Base-by-base conservation (phyloP, 192 early-diverging fungal genomes). In the Coemansia brasiliensis region DNA sequence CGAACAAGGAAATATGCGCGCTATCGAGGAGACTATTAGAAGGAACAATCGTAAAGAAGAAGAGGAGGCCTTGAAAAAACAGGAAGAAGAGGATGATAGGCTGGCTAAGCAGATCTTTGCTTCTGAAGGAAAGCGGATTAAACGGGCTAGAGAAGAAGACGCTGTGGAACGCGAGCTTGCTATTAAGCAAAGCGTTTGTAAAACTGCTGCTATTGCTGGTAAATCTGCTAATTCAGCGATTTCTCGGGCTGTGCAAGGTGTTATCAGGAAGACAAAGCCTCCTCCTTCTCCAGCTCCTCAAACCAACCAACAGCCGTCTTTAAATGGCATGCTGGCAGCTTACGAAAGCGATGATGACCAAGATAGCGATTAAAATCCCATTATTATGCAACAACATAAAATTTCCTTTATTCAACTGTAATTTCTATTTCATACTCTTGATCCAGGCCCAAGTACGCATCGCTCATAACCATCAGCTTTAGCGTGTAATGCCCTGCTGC, bases 371-470 rank as follows among this genome's bases (percentile, higher is more conserved):
- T 55, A 48, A 20, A 11, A 22, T 40, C 21, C 18, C n/a, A 22
- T 16, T n/a, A 21, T 45, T 45, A 11, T 16, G 44, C 24, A 45
- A n/a, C n/a, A n/a, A n/a, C n/a, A n/a, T n/a, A n/a, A n/a, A n/a
- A 2, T 35, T 3, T 42, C 25, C 4, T 52, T 52, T 55, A 39
- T 52, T 35, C 74, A 48, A 81, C 74, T 0, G 52, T 61, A 8
- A 73, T 69, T 15, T 61, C 52, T 1, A 90, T 60, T 4, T 75
- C 65, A 11, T 82, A 52, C 15, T 82, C 78, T 67, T 87, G 84
- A 53, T 92, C 90, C 18, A 90, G 72, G 1, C 88, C 88, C 54
- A 90, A 26, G 63, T 95, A 93, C 0, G 86, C 91, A 67, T 95
- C 93, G 61, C 86, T 87, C 29, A 85, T 82, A 4, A 94, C 48